phyloP scores from a whole-genome alignment of 805 yeast species.

The Huiozyma sinensis region DNA sequence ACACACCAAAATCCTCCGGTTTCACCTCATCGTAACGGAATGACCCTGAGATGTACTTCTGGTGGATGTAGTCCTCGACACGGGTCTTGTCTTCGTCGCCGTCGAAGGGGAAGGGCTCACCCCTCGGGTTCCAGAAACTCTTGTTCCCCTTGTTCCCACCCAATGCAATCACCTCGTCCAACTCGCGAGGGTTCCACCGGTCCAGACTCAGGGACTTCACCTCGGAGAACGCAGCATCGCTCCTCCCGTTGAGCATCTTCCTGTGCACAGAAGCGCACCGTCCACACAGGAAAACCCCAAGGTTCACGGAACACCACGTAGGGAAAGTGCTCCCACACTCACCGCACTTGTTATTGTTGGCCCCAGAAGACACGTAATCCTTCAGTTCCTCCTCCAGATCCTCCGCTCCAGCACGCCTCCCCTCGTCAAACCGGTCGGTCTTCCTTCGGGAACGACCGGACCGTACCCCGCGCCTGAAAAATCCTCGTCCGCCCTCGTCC shows the following conservation, averaged over 20 bases:
- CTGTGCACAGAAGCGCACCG: conserved; percentile 76
- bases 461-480: no score
- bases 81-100: conserved; percentile 53
- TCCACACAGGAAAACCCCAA: conserved; percentile 73
- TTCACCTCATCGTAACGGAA: conserved; percentile 30
- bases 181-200: conserved; percentile 49
- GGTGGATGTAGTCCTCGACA: conserved; percentile 49
- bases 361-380: conserved; percentile 46
- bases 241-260: conserved; percentile 38
- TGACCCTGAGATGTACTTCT: conserved; percentile 57
- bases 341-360: conserved; percentile 63
- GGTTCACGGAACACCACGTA: conserved; percentile 29
- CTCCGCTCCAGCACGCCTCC: background rate
- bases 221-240: conserved; percentile 38
- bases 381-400: conserved; percentile 33
- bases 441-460: no score
- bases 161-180: conserved; percentile 32
- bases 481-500: no score
- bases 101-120: conserved; percentile 62
- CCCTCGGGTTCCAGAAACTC: conserved; percentile 56
- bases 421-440: background rate
- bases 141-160: conserved; percentile 56
- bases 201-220: conserved; percentile 71
- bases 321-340: conserved; percentile 66
- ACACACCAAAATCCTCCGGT: conserved; percentile 22